Evolutionary conservation across 371 early-diverging fungal genomes (phyloP).

Genomic region (Apophysomyces variabilis): DNA sequence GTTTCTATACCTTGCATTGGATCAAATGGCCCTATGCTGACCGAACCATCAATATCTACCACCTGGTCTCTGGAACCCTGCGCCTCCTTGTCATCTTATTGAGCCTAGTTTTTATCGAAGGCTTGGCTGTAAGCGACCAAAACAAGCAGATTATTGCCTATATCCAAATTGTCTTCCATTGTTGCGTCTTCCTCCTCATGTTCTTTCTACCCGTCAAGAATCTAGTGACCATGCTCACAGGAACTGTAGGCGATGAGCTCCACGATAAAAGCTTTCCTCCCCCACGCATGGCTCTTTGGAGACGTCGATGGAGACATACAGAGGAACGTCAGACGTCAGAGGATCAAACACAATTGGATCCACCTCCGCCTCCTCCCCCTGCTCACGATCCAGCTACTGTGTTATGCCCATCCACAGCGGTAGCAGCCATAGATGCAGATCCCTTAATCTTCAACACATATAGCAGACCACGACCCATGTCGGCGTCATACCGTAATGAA

Average conservation of each 20-base stretch:
- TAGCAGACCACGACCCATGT: neutral
- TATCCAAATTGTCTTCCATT: conserved; percentile 43
- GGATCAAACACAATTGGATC: neutral
- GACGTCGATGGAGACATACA: conserved; percentile 7
- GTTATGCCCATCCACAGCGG: neutral
- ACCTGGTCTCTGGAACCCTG: conserved; percentile 29
- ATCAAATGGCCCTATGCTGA: conserved; percentile 40
- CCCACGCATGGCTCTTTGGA: conserved; percentile 30
- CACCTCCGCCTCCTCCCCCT: neutral
- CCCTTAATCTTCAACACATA: neutral
- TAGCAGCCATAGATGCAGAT: neutral
- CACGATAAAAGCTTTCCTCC: conserved; percentile 27
- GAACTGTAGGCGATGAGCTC: conserved; percentile 24
- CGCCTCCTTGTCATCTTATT: conserved; percentile 29
- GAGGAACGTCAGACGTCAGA: neutral
- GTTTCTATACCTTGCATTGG: conserved; percentile 17
- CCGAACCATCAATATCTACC: conserved; percentile 31
- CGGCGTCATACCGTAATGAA: neutral
- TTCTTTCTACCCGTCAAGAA: conserved; percentile 32
- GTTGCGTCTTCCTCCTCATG: conserved; percentile 31
- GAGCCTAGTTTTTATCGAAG: conserved; percentile 33
- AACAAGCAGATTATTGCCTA: conserved; percentile 44
- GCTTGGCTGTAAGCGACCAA: conserved; percentile 15
- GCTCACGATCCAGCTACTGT: neutral
- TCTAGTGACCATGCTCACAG: conserved; percentile 26